A percentile compares a stretch with the other conserved stretches of the same genome.
Evolutionary conservation across 331 rosid species (phyloP).

Genomic region (Acacia concinna): DNA sequence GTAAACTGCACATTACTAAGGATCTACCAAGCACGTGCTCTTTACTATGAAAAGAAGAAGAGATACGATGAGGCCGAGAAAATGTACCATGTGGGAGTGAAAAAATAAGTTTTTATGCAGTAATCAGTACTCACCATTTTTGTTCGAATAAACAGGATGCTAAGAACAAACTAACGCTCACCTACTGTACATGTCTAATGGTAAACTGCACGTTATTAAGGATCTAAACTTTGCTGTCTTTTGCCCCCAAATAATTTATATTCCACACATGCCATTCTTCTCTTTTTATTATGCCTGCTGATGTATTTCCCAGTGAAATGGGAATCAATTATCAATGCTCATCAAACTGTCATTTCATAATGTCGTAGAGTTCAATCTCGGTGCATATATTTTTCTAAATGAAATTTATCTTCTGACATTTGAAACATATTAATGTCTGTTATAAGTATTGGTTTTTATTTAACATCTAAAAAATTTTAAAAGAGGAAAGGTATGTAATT

Average conservation of each 20-base stretch:
- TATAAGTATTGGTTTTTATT: neutral
- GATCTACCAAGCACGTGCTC: conserved; percentile 94
- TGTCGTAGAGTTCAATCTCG: conserved; percentile 14
- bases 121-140: neutral
- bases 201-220: neutral
- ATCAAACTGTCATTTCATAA: conserved; percentile 8
- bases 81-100: neutral
- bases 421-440: neutral
- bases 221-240: neutral
- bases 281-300: neutral
- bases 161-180: neutral
- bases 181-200: no score
- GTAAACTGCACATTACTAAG: neutral
- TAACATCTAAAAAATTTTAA: neutral
- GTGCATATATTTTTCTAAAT: conserved; percentile 11
- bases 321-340: neutral
- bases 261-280: neutral
- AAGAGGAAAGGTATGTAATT: neutral
- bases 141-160: neutral
- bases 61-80: neutral
- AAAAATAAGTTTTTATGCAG: neutral
- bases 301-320: neutral
- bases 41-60: conserved; percentile 69
- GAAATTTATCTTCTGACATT: neutral
- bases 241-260: neutral